Evolutionary conservation across 2,329 filamentous ascomycete species (phyloP), one percentile per base, ranked within the genome.

Genomic region (Esteya vermicola): DNA sequence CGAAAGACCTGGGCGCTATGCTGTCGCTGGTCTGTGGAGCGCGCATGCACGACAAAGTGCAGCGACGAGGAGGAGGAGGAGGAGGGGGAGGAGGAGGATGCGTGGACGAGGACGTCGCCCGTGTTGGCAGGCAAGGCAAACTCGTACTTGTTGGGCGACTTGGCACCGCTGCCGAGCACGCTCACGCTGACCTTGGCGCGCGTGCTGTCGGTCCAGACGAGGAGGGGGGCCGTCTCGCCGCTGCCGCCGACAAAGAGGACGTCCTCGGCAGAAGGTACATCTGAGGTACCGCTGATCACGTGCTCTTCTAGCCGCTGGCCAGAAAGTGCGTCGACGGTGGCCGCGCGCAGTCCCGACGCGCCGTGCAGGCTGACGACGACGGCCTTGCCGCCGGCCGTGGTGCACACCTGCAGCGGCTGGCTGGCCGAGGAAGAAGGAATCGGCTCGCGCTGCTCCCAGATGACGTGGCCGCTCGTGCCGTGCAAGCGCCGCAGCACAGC

Each of bases 31-130:
- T n/a, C n/a, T n/a, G n/a, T 85, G 54, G 84, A 84, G 50, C 78
- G 70, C 50, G 76, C 85, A 50, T 94, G 83, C 6, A 94, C 81
- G 25, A 95, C 64, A 62, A 95, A 93, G 61, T 93, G 85, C 28
- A 85, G 68, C 34, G 77, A 67, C 4, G 83, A 80, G 51, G 43
- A 21, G 2, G 18, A 9, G 8, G 16, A 27, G 19, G 22, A 14
- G 26, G 18, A 16, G 31, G 31, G 37, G 19, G 22, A 14, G 26
- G 18, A 16, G 31, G 31, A 30, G 12, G 42, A 34, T 2, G 34
- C 39, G 14, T 43, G 44, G 4, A 48, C 43, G 8, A 33, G 18
- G 19, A 47, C 43, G 3, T 35, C 26, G 9, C 25, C 31, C 2
- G 46, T 43, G 33, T 27, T 41, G 1, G 23, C 33, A 14, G 46